Evolutionary conservation across 2,329 filamentous ascomycete species (phyloP), one percentile per base, ranked within the genome.

Genomic region (Colletotrichum cuscutae): DNA sequence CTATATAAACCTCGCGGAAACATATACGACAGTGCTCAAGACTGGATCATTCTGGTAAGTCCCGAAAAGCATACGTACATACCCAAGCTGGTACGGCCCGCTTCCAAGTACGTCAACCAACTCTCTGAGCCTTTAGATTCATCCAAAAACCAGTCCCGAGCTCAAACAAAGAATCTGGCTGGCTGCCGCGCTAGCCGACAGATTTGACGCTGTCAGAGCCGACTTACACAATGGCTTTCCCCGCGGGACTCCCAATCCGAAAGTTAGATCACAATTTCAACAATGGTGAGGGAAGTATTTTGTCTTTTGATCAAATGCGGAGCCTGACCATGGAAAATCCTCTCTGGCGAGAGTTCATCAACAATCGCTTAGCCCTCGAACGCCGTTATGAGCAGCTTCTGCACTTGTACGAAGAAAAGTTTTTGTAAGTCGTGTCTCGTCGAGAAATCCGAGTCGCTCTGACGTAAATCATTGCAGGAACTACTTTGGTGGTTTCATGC

Each of bases 211-310:
- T 59, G 4, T 5, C 58, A 35, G 52, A 11, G 3, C 13, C 13
- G 3, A 28, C 3, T 9, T 15, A 35, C 42, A 35, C 56, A 5
- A 63, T 37, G 42, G 59, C 46, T 4, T n/a, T 56, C 15, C 58
- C 59, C 5, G 53, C 59, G 8, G 65, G 70, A 6, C 59, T 72
- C 1, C 65, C 70, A 11, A 19, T 72, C 5, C 53, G 53, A 30
- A 69, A 28, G 11, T 63, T 78, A 0, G 75, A 78, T 30, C 77
- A 78, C 46, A 74, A 78, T 32, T 75, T 78, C 37, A 76, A 78
- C 26, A 78, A 74, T 8, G 75, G 72, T 22, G 76, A 75, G 68
- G 77, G 77, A n/a, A 75, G 73, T 57, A 68, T 77, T 9, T 56
- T 78, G 11, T 76, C 74, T 13, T 78, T 68, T 37, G 75, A 75